These are phyloP conservation scores for Fusarium praegraminearum DNA, from an alignment of 2,329 filamentous ascomycete species.

Conservation along the genomic window DNA sequence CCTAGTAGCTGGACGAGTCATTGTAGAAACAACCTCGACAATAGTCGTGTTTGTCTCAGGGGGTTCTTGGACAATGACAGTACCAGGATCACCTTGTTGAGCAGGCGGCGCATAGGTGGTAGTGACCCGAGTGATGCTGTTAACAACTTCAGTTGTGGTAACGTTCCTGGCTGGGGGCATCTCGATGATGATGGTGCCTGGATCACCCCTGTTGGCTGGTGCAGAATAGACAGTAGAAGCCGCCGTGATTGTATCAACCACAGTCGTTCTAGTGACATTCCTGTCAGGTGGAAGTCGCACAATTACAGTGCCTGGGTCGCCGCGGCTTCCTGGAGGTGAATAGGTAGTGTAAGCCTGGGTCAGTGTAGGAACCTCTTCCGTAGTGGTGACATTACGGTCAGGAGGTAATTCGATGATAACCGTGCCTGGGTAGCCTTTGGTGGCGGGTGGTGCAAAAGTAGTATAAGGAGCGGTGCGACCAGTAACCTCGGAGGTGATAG, in stretches of 20 bases:
- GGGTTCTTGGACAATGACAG: slow-evolving; percentile 25
- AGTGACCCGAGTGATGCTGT: not conserved
- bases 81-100: slow-evolving; percentile 24
- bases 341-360: slow-evolving; percentile 18
- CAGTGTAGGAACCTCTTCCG: not conserved
- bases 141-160: slow-evolving; percentile 13
- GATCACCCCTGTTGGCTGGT: slow-evolving; percentile 14
- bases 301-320: slow-evolving; percentile 27
- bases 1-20: slow-evolving; percentile 18
- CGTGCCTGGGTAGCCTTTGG: slow-evolving; percentile 22
- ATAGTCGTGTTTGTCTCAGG: slow-evolving; percentile 26
- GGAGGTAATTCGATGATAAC: slow-evolving; percentile 26
- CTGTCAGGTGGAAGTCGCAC: slow-evolving; percentile 13
- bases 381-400: slow-evolving; percentile 20
- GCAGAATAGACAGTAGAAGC: slow-evolving; percentile 19
- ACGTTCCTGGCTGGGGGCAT: slow-evolving; percentile 26
- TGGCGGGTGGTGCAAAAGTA: slow-evolving; percentile 6
- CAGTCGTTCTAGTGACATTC: slow-evolving; percentile 20
- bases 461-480: slow-evolving; percentile 19
- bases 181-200: slow-evolving; percentile 26
- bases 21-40: slow-evolving; percentile 14
- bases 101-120: slow-evolving; percentile 23
- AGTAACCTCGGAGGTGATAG: slow-evolving; percentile 23
- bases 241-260: slow-evolving; percentile 8
- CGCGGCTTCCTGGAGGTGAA: slow-evolving; percentile 5